Evolutionary conservation across 2,329 filamentous ascomycete genomes (phyloP).

Genomic region (Pestalotiopsis sp.): DNA sequence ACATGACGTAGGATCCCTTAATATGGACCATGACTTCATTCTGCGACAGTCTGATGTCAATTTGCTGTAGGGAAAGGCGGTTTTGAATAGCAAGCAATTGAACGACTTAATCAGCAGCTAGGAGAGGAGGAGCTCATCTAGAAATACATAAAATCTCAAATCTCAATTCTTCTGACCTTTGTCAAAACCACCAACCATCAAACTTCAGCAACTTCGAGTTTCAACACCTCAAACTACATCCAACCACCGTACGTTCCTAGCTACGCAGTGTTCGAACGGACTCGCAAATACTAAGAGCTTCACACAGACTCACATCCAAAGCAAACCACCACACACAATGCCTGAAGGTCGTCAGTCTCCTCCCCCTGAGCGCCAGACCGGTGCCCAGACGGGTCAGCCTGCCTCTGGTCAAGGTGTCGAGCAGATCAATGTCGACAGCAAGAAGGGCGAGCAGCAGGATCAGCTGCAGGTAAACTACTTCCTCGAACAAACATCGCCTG

Average conservation of each 20-base stretch:
- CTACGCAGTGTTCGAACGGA: not conserved
- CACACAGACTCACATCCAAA: conserved; percentile 15
- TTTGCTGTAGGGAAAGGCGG: not conserved
- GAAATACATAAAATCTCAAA: not conserved
- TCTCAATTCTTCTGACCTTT: not conserved
- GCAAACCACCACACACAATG: conserved; percentile 46
- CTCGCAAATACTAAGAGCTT: conserved; percentile 5
- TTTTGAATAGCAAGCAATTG: not conserved
- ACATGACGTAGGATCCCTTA: conserved; percentile 12
- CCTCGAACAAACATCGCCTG: not conserved
- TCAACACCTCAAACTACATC: not conserved
- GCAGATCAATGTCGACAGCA: conserved; percentile 45
- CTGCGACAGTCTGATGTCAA: conserved; percentile 16
- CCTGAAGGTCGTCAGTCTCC: conserved; percentile 76
- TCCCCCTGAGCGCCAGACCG: conserved; percentile 68
- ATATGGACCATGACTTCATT: conserved; percentile 18
- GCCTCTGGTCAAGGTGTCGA: conserved; percentile 61
- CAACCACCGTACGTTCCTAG: too few relatives aligned
- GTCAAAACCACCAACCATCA: too few relatives aligned
- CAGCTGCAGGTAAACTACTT: conserved; percentile 49
- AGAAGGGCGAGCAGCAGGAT: conserved; percentile 56
- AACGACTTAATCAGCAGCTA: conserved; percentile 6
- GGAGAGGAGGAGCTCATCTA: not conserved
- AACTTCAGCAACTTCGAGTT: not conserved
- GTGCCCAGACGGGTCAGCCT: conserved; percentile 63